Evolutionary conservation across 148 eudicot species (phyloP), one percentile per base, ranked within the genome.

Genomic region (Simmondsia chinensis): DNA sequence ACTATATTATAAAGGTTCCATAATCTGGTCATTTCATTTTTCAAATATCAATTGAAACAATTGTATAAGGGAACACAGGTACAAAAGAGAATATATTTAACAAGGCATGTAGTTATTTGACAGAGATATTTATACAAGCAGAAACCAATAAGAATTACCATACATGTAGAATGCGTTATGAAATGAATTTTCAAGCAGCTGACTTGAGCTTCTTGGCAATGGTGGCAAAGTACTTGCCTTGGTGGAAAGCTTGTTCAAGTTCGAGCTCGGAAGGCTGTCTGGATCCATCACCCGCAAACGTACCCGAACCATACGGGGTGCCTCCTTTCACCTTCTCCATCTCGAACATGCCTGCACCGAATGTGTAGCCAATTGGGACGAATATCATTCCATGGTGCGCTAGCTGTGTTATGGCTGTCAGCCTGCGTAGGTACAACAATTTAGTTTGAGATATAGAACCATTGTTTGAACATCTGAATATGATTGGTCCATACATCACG

Each of bases 281-380:
- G 7, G 88, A 59, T 16, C 94, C 94, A 34, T 71, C 82, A 6
- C 94, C 94, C 2, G 94, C 88, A 48, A 22, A 80, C 1, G 88
- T 80, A 39, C 94, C 94, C 0, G 94, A 79, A 25, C 94, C 94
- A 38, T 84, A 84, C 7, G 85, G 82, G 10, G 69, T 57, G 9
- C 94, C 88, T 24, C 94, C 88, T 59, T 66, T 84, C 44, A 84
- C 56, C 13, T 64, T 20, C 62, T 80, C 85, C 70, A 80, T 80
- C 69, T 76, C 94, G 28, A 69, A 84, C 94, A 84, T 84, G 21
- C 94, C 94, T 1, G 75, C 84, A 33, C 94, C 94, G 45, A 73
- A 76, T 10, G 88, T 83, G 60, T 83, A 80, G 13, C 94, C 94
- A 21, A 83, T 46, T 0, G 94, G 94, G 19, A 84, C 94, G 27